phyloP scores from a whole-genome alignment of 2,329 filamentous ascomycete genomes.

The Fusarium tjaetaba region DNA sequence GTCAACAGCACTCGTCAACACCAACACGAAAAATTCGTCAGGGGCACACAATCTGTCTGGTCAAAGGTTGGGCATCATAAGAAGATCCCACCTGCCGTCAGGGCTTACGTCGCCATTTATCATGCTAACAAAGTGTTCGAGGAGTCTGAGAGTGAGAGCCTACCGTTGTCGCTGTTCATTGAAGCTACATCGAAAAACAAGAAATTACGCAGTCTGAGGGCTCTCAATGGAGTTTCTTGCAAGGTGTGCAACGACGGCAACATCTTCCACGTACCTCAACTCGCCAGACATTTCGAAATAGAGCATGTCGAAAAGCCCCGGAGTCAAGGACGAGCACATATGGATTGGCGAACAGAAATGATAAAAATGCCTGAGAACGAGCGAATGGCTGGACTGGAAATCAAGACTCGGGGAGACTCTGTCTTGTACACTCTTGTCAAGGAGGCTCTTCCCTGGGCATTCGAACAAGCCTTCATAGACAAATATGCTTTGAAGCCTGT shows the following conservation, averaged over 20 bases:
- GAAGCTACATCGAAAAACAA: constrained; percentile 66
- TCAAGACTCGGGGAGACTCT: constrained; percentile 44
- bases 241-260: constrained; percentile 59
- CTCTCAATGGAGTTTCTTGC: constrained; percentile 64
- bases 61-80: constrained; percentile 66
- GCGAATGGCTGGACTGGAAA: constrained; percentile 44
- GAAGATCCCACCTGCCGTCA: constrained; percentile 69
- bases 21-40: constrained; percentile 63
- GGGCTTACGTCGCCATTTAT: constrained; percentile 71
- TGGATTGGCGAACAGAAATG: constrained; percentile 61
- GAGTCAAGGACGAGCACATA: constrained; percentile 29
- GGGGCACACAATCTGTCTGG: constrained; percentile 71
- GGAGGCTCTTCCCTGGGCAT: constrained; percentile 52
- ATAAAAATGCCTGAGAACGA: constrained; percentile 52
- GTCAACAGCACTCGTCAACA: constrained; percentile 48
- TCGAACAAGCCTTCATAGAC: constrained; percentile 36
- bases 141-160: constrained; percentile 65
- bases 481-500: neutral
- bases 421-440: constrained; percentile 49
- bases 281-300: constrained; percentile 67
- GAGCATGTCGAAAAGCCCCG: constrained; percentile 50
- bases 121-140: constrained; percentile 69
- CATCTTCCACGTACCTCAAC: constrained; percentile 65
- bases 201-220: constrained; percentile 66
- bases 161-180: constrained; percentile 67